Evolutionary conservation across 768 basidiomycete genomes (phyloP), one percentile per base, ranked within the genome.

Genomic region (Tylopilus plumbeoviolaceoides): DNA sequence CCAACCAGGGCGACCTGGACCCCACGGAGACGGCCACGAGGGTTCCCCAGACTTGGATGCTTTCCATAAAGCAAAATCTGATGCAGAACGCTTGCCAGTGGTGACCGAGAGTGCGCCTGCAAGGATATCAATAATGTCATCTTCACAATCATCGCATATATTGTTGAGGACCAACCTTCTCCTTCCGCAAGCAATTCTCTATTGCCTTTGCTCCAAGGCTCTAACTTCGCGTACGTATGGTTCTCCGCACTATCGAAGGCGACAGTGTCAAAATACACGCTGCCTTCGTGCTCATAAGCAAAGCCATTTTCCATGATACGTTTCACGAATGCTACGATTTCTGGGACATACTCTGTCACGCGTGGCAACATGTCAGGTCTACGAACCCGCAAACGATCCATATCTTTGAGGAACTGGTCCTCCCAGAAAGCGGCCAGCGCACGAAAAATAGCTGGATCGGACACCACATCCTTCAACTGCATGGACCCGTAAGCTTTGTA

Each of bases 41-140:
- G 97, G 97, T 69, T 99, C 97, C 7, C 97, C 97, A 3, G 92
- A 83, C 74, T 94, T 95, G 28, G 92, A 91, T 2, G 89, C 85
- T 72, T 99, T 99, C 97, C 97, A 99, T 12, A 99, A 75, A 5
- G 97, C 97, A 70, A 99, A 99, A 72, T 99, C 97, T 7, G 94
- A 79, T 1, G 85, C 69, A n/a, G 91, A 88, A 50, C 87, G 82
- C 63, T 88, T 85, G 10, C 86, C 85, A 18, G 71, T 72, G 33
- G 79, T 77, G 3, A 63, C 70, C 14, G 84, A 77, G 36, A 87
- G 70, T 14, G 83, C 80, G 44, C 85, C 83, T 85, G 44, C 11
- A 27, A 42, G n/a, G 25, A 25, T 44, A 50, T 47, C 17, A 25
- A 50, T 23, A 25, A 50, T 23, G 33, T 21, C 47, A 7, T 47